Evolutionary conservation across 352 stramenopile genomes (phyloP).

Genomic region (Phytophthora palmivora): DNA sequence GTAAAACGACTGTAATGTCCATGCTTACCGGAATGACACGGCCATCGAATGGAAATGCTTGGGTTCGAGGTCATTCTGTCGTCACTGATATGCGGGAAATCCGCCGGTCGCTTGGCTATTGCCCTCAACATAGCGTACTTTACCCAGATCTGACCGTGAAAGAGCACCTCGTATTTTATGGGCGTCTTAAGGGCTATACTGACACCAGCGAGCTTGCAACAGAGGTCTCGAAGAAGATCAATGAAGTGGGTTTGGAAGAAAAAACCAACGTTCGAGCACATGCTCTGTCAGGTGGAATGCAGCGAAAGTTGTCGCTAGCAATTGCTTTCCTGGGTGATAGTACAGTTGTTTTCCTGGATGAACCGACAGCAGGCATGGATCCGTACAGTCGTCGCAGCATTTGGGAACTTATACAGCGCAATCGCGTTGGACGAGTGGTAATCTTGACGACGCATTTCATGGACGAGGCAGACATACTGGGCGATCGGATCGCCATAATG

Average conservation of each 20-base stretch:
- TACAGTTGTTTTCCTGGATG: slow-evolving; percentile 81
- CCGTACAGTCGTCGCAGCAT: slow-evolving; percentile 88
- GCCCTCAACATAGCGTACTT: slow-evolving; percentile 97
- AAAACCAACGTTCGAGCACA: slow-evolving; percentile 75
- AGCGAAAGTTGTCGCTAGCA: slow-evolving; percentile 79
- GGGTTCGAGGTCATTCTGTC: slow-evolving; percentile 64
- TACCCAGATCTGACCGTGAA: slow-evolving; percentile 95
- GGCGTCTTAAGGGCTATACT: slow-evolving; percentile 87
- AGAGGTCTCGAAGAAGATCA: slow-evolving; percentile 72
- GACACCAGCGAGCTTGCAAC: slow-evolving; percentile 7
- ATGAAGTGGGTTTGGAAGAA: slow-evolving; percentile 90
- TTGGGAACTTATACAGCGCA: slow-evolving; percentile 89
- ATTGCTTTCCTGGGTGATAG: slow-evolving; percentile 82
- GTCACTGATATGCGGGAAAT: slow-evolving; percentile 85
- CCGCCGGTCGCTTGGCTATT: slow-evolving; percentile 93
- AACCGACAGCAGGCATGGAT: slow-evolving; percentile 95
- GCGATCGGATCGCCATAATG: slow-evolving; percentile 92
- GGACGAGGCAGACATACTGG: slow-evolving; percentile 93
- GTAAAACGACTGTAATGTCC: slow-evolving; percentile 90
- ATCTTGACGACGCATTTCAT: slow-evolving; percentile 94
- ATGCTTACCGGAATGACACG: slow-evolving; percentile 83
- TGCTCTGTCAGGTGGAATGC: slow-evolving; percentile 82
- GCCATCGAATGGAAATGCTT: slow-evolving; percentile 62
- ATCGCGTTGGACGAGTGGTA: slow-evolving; percentile 65
- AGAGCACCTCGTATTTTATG: slow-evolving; percentile 97